Percentiles rank a stretch among this genome's conserved stretches.
Evolutionary conservation across 164 flowering plant species (phyloP).

Genomic region (Malania oleifera): DNA sequence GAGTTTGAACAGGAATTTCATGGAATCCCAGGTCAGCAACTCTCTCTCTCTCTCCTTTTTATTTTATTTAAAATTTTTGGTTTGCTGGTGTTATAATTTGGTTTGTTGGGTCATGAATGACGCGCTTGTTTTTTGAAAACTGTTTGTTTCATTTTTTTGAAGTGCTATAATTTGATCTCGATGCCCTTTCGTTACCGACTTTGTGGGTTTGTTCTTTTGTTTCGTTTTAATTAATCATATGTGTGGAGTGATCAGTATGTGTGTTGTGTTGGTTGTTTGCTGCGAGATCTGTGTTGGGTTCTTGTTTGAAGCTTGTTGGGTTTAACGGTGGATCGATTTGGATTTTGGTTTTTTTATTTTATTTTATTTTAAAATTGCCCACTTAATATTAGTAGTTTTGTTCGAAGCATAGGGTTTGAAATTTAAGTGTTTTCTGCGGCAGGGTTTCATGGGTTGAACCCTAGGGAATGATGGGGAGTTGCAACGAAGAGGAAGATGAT

Average conservation of each 20-base stretch:
- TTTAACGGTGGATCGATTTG: neutral
- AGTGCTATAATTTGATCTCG: neutral
- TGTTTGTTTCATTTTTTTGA: too few species aligned
- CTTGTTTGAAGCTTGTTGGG: neutral
- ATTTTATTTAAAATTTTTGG: neutral
- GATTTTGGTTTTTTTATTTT: neutral
- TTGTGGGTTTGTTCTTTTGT: neutral
- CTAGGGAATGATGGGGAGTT: slow-evolving; percentile 25
- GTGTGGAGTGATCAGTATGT: neutral
- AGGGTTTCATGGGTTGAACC: slow-evolving; percentile 30
- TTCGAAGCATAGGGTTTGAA: slow-evolving; percentile 4
- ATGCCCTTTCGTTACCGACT: too few species aligned
- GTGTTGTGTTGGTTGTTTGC: neutral
- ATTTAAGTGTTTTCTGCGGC: slow-evolving; percentile 5
- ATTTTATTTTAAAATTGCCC: neutral
- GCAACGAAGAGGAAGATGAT: slow-evolving; percentile 41
- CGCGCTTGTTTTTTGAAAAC: neutral
- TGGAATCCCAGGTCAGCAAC: slow-evolving; percentile 23
- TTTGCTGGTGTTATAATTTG: too few species aligned
- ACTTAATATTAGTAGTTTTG: too few species aligned
- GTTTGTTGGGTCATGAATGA: slow-evolving; percentile 1
- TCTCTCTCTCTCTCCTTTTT: neutral
- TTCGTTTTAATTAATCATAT: neutral
- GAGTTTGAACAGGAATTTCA: slow-evolving; percentile 12
- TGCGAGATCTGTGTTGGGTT: slow-evolving; percentile 1